phyloP scores from a whole-genome alignment of 129 eudicot species.

The Solidago caesia region DNA sequence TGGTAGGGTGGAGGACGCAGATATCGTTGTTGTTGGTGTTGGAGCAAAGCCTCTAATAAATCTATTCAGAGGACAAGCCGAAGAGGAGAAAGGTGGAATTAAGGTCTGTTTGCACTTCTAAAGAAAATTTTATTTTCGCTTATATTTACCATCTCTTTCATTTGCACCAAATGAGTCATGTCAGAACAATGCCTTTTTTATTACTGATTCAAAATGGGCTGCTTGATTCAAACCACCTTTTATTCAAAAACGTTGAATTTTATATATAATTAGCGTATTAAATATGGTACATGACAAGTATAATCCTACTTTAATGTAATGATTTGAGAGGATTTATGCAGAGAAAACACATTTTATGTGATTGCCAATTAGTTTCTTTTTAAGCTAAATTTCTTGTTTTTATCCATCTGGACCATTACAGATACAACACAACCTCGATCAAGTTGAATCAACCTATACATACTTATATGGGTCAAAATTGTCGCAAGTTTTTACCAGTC shows the following conservation, averaged over 20 bases:
- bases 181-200: not conserved
- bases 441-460: not conserved
- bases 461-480: not conserved
- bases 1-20: slow-evolving; percentile 65
- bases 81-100: slow-evolving; percentile 85
- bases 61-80: slow-evolving; percentile 72
- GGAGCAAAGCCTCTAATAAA: slow-evolving; percentile 64
- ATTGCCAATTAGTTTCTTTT: not conserved
- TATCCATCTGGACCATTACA: not conserved
- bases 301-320: too few species aligned
- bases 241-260: too few species aligned
- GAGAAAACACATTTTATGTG: too few species aligned
- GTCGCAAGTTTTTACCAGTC: not conserved
- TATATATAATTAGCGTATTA: too few species aligned
- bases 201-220: not conserved
- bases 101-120: slow-evolving; percentile 42
- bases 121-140: not conserved
- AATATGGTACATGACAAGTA: too few species aligned
- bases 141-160: not conserved
- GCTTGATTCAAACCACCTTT: not conserved
- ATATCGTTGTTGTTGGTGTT: slow-evolving; percentile 83
- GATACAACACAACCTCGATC: not conserved
- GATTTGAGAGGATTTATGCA: too few species aligned
- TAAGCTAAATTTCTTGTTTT: not conserved
- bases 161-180: not conserved